Percentiles rank a stretch among this genome's conserved stretches.
Conservation (phyloP, 1,284 basidiomycete genomes). For the Sanghuangporus baumii region DNA sequence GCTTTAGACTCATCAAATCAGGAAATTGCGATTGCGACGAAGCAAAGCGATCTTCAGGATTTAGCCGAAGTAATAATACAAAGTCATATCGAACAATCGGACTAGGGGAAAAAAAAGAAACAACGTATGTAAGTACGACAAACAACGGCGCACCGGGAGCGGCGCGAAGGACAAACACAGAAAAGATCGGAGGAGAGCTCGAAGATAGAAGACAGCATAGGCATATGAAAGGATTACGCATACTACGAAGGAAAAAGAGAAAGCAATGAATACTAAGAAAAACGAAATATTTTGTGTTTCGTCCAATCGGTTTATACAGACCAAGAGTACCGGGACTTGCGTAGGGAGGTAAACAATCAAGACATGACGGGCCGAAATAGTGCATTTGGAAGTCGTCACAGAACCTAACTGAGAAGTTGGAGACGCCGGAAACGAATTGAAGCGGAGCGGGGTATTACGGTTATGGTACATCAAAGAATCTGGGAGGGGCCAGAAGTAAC, state of each 20-base stretch:
- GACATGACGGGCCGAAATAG: background rate
- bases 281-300: background rate
- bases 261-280: background rate
- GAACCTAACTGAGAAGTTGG: no score
- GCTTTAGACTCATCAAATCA: background rate
- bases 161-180: background rate
- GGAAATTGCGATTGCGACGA: background rate
- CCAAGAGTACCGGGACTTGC: background rate
- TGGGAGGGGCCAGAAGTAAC: background rate
- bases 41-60: background rate
- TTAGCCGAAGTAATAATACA: background rate
- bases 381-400: background rate
- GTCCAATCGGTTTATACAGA: background rate
- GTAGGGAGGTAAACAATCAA: background rate
- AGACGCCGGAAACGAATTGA: background rate
- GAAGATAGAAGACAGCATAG: background rate
- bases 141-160: background rate
- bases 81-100: background rate
- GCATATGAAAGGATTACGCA: background rate
- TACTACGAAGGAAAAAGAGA: background rate
- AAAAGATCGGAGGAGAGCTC: background rate
- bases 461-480: background rate
- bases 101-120: background rate
- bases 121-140: background rate
- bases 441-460: background rate